Evolutionary conservation across 2,329 filamentous ascomycete genomes (phyloP).

Genomic region (Pseudogymnoascus sp.): DNA sequence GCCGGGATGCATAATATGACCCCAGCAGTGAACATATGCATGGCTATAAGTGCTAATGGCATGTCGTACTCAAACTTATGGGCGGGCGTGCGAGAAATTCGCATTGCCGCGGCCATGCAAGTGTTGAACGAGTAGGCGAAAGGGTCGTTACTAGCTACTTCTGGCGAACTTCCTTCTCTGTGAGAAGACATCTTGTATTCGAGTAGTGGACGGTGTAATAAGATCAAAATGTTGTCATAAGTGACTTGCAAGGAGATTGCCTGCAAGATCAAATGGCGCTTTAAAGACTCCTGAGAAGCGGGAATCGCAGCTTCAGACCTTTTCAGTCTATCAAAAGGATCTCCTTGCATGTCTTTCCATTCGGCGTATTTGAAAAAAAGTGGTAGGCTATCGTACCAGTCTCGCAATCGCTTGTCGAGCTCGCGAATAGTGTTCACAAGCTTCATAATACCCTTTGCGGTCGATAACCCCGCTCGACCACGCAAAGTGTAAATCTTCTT

Average conservation of each 20-base stretch:
- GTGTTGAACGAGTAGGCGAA: constrained; percentile 16
- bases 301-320: background rate
- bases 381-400: constrained; percentile 15
- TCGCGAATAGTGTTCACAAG: constrained; percentile 16
- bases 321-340: background rate
- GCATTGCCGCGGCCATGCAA: constrained; percentile 25
- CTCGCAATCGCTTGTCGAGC: constrained; percentile 13
- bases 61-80: constrained; percentile 23
- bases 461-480: constrained; percentile 15
- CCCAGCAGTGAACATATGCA: background rate
- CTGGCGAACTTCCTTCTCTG: constrained; percentile 6
- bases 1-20: constrained; percentile 26
- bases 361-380: constrained; percentile 11
- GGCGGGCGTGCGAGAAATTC: constrained; percentile 26
- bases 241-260: constrained; percentile 19
- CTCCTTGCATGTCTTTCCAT: constrained; percentile 4
- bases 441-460: constrained; percentile 16
- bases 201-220: constrained; percentile 22
- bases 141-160: background rate
- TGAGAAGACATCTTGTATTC: constrained; percentile 17
- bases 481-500: constrained; percentile 24
- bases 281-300: background rate
- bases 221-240: constrained; percentile 19
- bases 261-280: constrained; percentile 13
- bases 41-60: background rate